These are phyloP conservation scores for Lupinus albus DNA, from an alignment of 306 rosid genomes.

Conservation along the genomic window DNA sequence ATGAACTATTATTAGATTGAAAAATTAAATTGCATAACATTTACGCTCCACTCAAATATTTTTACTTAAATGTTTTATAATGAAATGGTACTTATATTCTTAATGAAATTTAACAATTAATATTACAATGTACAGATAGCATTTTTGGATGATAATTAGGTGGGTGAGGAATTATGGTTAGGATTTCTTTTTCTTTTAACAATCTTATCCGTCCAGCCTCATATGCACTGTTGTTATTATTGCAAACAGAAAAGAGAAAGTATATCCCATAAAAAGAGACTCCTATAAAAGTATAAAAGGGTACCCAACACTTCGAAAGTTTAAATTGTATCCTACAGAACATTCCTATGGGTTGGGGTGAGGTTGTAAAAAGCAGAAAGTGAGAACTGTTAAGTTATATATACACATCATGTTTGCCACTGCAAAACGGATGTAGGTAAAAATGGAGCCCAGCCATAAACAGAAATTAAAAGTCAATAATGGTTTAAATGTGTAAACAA, in stretches of 20 bases:
- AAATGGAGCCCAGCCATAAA: slow-evolving; percentile 18
- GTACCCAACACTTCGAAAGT: slow-evolving; percentile 17
- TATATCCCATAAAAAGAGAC: slow-evolving; percentile 38
- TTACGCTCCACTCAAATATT: neutral
- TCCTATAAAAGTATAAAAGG: slow-evolving; percentile 14
- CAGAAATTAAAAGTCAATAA: slow-evolving; percentile 5
- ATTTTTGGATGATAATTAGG: slow-evolving; percentile 1
- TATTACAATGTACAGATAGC: neutral
- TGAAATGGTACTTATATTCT: neutral
- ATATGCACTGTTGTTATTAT: slow-evolving; percentile 8
- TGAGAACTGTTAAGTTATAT: slow-evolving; percentile 32
- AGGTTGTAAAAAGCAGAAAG: slow-evolving; percentile 34
- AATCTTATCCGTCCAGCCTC: neutral
- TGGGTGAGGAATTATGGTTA: neutral
- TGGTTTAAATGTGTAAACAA: neutral
- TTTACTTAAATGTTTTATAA: neutral
- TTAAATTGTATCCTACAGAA: slow-evolving; percentile 17
- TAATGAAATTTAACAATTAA: neutral
- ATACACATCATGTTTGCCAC: slow-evolving; percentile 37
- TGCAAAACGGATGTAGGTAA: slow-evolving; percentile 6
- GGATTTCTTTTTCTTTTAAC: neutral
- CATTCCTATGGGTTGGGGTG: slow-evolving; percentile 37
- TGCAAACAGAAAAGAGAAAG: slow-evolving; percentile 35
- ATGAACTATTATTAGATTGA: neutral
- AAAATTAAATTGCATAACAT: neutral